Percentiles rank a stretch among this genome's conserved stretches.
phyloP scores from a whole-genome alignment of 371 early-diverging fungal genomes.

The Zychaea mexicana region DNA sequence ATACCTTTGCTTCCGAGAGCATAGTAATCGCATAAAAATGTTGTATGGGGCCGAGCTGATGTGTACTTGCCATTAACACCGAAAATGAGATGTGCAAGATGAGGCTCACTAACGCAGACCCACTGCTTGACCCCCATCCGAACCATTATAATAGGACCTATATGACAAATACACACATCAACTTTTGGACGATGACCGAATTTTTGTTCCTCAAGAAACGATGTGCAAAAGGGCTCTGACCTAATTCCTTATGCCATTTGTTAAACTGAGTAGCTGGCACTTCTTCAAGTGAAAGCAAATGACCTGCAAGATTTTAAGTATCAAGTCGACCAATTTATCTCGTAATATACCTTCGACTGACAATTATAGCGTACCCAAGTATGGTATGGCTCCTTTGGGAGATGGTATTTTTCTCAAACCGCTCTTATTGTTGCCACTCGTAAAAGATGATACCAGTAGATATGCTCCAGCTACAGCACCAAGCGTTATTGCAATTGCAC shows the following conservation, averaged over 20 bases:
- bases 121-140: conserved; percentile 20
- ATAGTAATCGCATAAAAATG: conserved; percentile 12
- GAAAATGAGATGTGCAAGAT: conserved; percentile 24
- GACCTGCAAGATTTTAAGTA: conserved; percentile 6
- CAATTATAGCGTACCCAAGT: conserved; percentile 11
- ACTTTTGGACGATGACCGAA: too few relatives aligned
- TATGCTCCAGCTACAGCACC: too few relatives aligned
- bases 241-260: conserved; percentile 17
- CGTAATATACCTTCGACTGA: too few relatives aligned
- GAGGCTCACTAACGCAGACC: conserved; percentile 20
- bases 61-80: conserved; percentile 15
- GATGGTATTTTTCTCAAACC: too few relatives aligned
- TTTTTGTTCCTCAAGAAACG: too few relatives aligned
- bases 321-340: neutral
- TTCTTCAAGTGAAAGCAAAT: conserved; percentile 14
- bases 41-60: conserved; percentile 14
- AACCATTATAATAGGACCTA: conserved; percentile 17
- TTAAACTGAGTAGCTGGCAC: conserved; percentile 13
- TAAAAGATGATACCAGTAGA: too few relatives aligned
- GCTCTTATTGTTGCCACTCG: too few relatives aligned
- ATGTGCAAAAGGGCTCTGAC: neutral
- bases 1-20: conserved; percentile 14
- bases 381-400: conserved; percentile 5
- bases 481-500: too few relatives aligned
- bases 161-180: neutral